Base-by-base conservation (phyloP, 352 stramenopile species). In the Elongisporangium anandrum region DNA sequence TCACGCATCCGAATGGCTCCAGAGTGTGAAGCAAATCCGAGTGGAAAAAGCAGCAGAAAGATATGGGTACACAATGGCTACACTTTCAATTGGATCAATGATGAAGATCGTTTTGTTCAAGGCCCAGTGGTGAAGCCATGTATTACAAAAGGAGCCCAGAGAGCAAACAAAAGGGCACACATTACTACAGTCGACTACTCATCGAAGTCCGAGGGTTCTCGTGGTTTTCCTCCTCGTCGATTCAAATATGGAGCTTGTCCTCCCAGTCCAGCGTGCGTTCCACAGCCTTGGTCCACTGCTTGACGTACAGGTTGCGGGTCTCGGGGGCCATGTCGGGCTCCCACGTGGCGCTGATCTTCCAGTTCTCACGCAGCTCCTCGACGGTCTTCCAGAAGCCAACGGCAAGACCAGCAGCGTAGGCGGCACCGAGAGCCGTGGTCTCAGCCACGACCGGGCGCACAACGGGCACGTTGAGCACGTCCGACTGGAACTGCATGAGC, bases 401-500 rank as follows among this genome's bases (percentile, higher is more conserved):
- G 20, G 97, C 96, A 26, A 99, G 79, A 63, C 97, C 97, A 7
- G 97, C 97, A 26, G 95, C 96, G 69, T 98, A 99, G 0, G 96
- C 97, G 2, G 97, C 96, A n/a, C 97, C 97, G 20, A 99, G 75
- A 1, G 94, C 92, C 19, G 97, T 99, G n/a, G 97, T 99, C 76
- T 99, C 97, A 10, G 92, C 84, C 38, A 99, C 87, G 10, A 94
- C 82, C 0, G 97, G 96, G 53, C 91, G 90, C 9, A 99, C 78
- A 5, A 99, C 96, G 0, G 87, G 79, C 49, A 95, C 88, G 61
- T 97, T 90, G 21, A 98, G 80, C 21, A 99, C 88, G 68, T 99
- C 96, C 50, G 91, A 90, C 79, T 99, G 97, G 79, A 99, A 99
- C 71, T 99, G 97, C 94, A 99, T 98, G 23, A 99, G 72, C 50